These are phyloP conservation scores for Chaetomium olivaceum DNA, from an alignment of 2,329 filamentous ascomycete species.

Conservation along the genomic window DNA sequence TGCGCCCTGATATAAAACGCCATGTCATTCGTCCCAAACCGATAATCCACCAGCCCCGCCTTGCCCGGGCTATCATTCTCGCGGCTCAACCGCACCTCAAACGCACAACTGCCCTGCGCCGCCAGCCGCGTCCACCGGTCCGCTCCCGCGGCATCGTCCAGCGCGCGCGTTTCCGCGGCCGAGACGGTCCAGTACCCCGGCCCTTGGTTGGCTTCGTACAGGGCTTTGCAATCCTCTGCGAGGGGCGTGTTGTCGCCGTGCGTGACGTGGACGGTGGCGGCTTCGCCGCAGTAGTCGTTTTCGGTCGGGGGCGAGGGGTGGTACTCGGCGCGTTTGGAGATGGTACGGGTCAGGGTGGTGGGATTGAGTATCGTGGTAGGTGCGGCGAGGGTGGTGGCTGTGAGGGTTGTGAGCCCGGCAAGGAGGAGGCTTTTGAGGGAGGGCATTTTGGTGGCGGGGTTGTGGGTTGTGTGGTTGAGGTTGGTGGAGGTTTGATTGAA, in stretches of 20 bases:
- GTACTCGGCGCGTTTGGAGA: background rate
- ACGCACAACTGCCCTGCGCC: slow-evolving; percentile 17
- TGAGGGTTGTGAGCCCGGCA: background rate
- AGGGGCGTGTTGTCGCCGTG: background rate
- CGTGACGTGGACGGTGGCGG: slow-evolving; percentile 1
- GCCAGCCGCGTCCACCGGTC: slow-evolving; percentile 19
- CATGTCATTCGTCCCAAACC: slow-evolving; percentile 24
- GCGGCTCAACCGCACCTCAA: slow-evolving; percentile 11
- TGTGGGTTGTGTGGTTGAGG: too few species aligned
- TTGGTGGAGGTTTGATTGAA: background rate
- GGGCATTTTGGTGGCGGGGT: slow-evolving; percentile 2
- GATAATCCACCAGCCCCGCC: background rate
- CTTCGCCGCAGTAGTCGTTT: slow-evolving; percentile 26
- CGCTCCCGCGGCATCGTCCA: background rate
- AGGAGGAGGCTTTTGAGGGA: background rate
- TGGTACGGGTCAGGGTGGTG: too few species aligned
- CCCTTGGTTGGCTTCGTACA: background rate
- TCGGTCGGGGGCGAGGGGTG: background rate
- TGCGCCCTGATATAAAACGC: slow-evolving; percentile 8
- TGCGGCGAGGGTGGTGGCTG: background rate
- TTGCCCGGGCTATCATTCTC: background rate
- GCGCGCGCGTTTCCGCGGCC: background rate
- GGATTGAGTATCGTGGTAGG: background rate
- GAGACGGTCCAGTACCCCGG: slow-evolving; percentile 21
- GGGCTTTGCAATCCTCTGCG: slow-evolving; percentile 14